Evolutionary conservation across 1,284 basidiomycete species (phyloP), one percentile per base, ranked within the genome.

Genomic region (Ganoderma multipileum): DNA sequence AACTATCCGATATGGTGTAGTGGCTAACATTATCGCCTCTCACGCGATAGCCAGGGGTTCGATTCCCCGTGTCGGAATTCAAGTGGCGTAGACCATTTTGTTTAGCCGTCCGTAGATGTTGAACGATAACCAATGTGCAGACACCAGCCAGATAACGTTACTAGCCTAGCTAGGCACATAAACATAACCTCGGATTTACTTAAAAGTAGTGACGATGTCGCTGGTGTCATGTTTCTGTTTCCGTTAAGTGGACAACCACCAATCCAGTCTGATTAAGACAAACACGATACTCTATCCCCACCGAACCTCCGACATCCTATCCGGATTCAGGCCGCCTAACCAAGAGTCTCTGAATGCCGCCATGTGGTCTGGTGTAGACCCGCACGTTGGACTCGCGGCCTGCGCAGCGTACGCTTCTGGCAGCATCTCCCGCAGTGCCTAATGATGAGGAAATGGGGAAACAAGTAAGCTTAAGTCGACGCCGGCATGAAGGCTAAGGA

Each of bases 401-500:
- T 86, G 83, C 38, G 89, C 82, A 0, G 82, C 79, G 64, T 88
- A 86, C 1, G 85, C 91, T 66, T 89, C 86, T 0, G 89, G 88
- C 0, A 92, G 77, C 26, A 83, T 79, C 61, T 83, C 80, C 68
- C 88, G 80, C n/a, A 93, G 81, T 60, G 83, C 80, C 90, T 92
- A 68, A 20, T 14, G 58, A 54, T n/a, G 50, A 28, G 39, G 8
- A 14, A 60, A 54, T n/a, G 50, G 33, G 39, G 8, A 36, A 38
- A 30, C 63, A 14, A 52, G 69, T 9, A 59, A 18, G 41, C 9
- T 6, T 28, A 1, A 1, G 9, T 14, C 26, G 33, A 28, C 41
- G 2, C 18, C 23, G 14, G 36, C 63, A 65, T n/a, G 54, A 12
- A 30, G 54, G 28, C 1, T 55, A 36, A 33, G 39, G 65, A 5